These are phyloP conservation scores for Conidiobolus incongruus DNA, from an alignment of 371 early-diverging fungal genomes.

Conservation along the genomic window DNA sequence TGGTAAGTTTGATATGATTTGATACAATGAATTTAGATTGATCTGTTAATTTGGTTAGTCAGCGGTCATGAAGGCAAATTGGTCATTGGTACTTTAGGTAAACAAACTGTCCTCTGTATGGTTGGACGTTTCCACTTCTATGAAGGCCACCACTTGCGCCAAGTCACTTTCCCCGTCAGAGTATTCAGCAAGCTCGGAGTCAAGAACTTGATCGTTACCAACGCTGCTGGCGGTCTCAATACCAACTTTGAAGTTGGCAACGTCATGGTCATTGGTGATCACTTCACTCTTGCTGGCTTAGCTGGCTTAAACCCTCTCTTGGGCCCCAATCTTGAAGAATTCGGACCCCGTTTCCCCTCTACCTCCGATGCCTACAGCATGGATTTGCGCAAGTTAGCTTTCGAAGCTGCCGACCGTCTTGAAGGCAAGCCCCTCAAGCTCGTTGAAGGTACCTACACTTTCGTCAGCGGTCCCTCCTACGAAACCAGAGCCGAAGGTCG, in stretches of 20 bases:
- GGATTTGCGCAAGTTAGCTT: conserved; percentile 42
- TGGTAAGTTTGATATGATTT: conserved; percentile 18
- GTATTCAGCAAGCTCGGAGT: conserved; percentile 69
- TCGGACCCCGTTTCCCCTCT: conserved; percentile 86
- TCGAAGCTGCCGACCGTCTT: conserved; percentile 25
- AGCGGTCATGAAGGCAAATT: conserved; percentile 80
- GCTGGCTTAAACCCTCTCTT: conserved; percentile 60
- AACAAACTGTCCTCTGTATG: conserved; percentile 58
- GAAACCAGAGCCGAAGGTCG: conserved; percentile 82
- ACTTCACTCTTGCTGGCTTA: conserved; percentile 64
- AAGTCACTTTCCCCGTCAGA: conserved; percentile 71
- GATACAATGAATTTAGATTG: background rate
- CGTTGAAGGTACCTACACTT: conserved; percentile 68
- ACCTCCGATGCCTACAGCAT: conserved; percentile 76
- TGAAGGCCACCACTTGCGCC: conserved; percentile 55
- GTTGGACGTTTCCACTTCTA: conserved; percentile 75
- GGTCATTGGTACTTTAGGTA: conserved; percentile 66
- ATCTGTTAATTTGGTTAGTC: conserved; percentile 17
- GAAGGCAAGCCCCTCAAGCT: conserved; percentile 12
- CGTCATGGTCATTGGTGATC: conserved; percentile 73
- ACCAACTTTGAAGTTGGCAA: conserved; percentile 58
- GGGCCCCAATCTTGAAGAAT: conserved; percentile 58
- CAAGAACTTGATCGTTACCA: conserved; percentile 55
- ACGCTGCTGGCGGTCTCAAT: conserved; percentile 85
- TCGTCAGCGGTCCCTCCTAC: conserved; percentile 75